These are phyloP conservation scores for Calonectria hongkongensis DNA, from an alignment of 2,329 filamentous ascomycete genomes.

Conservation along the genomic window DNA sequence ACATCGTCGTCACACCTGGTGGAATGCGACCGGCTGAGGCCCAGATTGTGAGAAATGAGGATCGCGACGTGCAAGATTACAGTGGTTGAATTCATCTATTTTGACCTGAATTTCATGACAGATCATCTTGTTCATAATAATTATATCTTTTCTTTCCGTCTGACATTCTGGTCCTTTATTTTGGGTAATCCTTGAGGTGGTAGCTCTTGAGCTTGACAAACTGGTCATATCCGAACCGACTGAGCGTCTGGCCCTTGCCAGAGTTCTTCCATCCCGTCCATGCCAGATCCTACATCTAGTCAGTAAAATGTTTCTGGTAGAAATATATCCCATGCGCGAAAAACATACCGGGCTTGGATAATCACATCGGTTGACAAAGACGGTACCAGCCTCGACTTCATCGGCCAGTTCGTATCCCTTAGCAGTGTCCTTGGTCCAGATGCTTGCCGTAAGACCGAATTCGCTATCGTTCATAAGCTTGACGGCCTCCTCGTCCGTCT, in stretches of 20 bases:
- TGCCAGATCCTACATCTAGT: slow-evolving; percentile 82
- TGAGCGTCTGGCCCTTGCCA: slow-evolving; percentile 92
- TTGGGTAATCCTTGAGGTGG: slow-evolving; percentile 89
- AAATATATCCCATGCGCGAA: slow-evolving; percentile 25
- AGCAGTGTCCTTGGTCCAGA: slow-evolving; percentile 93
- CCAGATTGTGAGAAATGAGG: slow-evolving; percentile 14
- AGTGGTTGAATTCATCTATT: slow-evolving; percentile 42
- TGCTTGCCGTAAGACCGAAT: slow-evolving; percentile 95
- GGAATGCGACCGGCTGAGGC: slow-evolving; percentile 25
- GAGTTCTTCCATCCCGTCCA: slow-evolving; percentile 99
- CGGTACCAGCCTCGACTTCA: slow-evolving; percentile 91
- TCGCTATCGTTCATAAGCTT: slow-evolving; percentile 95
- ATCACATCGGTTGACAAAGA: slow-evolving; percentile 96
- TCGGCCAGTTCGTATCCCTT: slow-evolving; percentile 86
- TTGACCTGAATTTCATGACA: slow-evolving; percentile 28
- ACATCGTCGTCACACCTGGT: slow-evolving; percentile 30
- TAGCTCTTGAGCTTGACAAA: slow-evolving; percentile 98
- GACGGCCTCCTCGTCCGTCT: slow-evolving; percentile 86
- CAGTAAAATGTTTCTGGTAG: slow-evolving; percentile 39
- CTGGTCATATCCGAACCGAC: slow-evolving; percentile 93
- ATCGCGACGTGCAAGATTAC: slow-evolving; percentile 4
- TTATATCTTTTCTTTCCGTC: slow-evolving; percentile 19
- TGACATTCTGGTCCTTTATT: slow-evolving; percentile 61
- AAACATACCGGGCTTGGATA: slow-evolving; percentile 89
- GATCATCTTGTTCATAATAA: slow-evolving; percentile 27